Evolutionary conservation across 1,284 basidiomycete genomes (phyloP).

Genomic region (Cutaneotrichosporon spelunceum): DNA sequence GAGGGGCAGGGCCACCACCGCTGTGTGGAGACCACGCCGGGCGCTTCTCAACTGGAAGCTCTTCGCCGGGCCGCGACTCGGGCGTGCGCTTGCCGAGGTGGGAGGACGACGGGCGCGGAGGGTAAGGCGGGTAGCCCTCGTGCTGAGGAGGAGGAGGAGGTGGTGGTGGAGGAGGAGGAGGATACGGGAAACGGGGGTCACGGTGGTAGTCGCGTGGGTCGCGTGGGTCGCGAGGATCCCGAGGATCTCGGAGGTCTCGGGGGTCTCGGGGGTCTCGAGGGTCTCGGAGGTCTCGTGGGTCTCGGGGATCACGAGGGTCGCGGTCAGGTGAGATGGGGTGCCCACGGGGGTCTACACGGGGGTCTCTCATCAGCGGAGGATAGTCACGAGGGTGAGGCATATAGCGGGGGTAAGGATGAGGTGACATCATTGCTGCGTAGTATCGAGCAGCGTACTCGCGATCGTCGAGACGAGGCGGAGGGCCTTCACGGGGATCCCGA

Average conservation of each 20-base stretch:
- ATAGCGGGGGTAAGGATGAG: slow-evolving; percentile 13
- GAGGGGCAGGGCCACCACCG: neutral
- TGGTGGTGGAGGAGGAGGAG: no score
- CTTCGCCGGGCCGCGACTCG: slow-evolving; percentile 14
- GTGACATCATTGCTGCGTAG: slow-evolving; percentile 12
- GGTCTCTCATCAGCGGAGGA: neutral
- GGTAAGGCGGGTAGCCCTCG: slow-evolving; percentile 6
- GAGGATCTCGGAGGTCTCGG: slow-evolving; percentile 10
- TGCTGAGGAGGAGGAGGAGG: slow-evolving; percentile 14
- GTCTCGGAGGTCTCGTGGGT: slow-evolving; percentile 8
- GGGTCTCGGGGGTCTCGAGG: slow-evolving; percentile 12
- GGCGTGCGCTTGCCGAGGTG: slow-evolving; percentile 22
- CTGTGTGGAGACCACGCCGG: slow-evolving; percentile 20
- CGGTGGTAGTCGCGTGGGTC: slow-evolving; percentile 11
- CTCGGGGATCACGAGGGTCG: slow-evolving; percentile 10
- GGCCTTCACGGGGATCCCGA: slow-evolving; percentile 11
- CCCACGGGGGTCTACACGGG: slow-evolving; percentile 6
- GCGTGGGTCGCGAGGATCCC: slow-evolving; percentile 10
- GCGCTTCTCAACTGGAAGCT: slow-evolving; percentile 13
- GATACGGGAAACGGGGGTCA: neutral
- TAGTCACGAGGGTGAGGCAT: slow-evolving; percentile 13
- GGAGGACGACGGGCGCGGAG: slow-evolving; percentile 6
- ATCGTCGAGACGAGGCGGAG: slow-evolving; percentile 8
- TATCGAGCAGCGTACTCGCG: slow-evolving; percentile 5
- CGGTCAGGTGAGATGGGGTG: slow-evolving; percentile 7